Base-by-base conservation (phyloP, 2,329 filamentous ascomycete genomes). In the Aspergillus sp. region DNA sequence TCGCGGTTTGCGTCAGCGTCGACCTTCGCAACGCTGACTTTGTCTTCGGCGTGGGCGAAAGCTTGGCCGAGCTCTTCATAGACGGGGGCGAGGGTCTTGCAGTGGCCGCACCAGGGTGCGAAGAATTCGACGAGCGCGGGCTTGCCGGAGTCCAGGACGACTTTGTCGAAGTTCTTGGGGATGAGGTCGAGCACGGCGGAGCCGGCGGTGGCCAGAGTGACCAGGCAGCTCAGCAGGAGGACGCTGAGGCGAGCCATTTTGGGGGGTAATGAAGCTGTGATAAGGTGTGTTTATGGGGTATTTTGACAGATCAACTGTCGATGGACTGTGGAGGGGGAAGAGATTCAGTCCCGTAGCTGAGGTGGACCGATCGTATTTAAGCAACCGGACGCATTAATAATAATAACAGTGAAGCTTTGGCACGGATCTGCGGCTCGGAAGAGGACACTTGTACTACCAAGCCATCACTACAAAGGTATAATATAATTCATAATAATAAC, bases 71-170 rank as follows among this genome's bases (percentile, higher is more conserved):
- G 86, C 73, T 99, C 90, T 75, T 99, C 95, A 77, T 96, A 99
- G 59, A 96, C 82, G 50, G 95, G 96, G 15, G 95, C 95, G 35
- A 99, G 89, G 71, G 81, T 96, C 85, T 98, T 98, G 91, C 95
- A 99, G 84, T 99, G 95, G 33, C 95, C 96, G 73, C 95, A 99
- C 95, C 95, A 99, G 23, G 93, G 93, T 35, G 95, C 95, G 73
- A 96, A 98, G 85, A 99, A 99, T 77, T 98, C 93, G 68, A 98
- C 92, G 24, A 99, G 87, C 0, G 95, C 93, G 44, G 95, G 93
- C 82, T 96, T 98, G 77, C 92, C 92, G 46, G 90, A 93, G 75
- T 96, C 86, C 60, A 96, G 83, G 63, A 96, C 91, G 55, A 96
- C 83, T 48, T 88, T 80, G 81, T 98, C 93, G 75, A 99, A 99